A percentile compares a stretch with the other conserved stretches of the same genome.
Evolutionary conservation across 108 stramenopile genomes (phyloP).

Genomic region (Fragilaria radians): DNA sequence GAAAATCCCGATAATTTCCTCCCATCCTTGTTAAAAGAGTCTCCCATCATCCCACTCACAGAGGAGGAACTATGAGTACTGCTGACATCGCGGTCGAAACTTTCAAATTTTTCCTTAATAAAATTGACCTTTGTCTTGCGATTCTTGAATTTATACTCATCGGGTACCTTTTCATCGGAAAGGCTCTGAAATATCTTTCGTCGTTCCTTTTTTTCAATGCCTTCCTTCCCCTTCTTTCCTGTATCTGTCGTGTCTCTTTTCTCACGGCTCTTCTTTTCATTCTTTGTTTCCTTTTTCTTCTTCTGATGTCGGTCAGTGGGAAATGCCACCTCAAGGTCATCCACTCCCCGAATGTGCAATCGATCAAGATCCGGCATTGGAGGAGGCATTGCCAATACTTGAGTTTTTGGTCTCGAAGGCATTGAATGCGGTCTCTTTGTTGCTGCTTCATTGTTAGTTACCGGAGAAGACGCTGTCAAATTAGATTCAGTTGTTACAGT

Average conservation of each 20-base stretch:
- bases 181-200: background rate
- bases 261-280: background rate
- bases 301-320: background rate
- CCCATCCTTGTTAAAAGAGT: background rate
- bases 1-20: background rate
- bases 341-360: no score
- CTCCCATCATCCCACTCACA: background rate
- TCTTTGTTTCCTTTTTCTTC: background rate
- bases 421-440: no score
- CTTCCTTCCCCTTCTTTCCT: no score
- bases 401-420: no score
- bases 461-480: no score
- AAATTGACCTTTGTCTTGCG: background rate
- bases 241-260: no score
- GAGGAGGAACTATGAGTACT: background rate
- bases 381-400: no score
- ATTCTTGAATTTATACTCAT: background rate
- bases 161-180: background rate
- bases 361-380: no score
- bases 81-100: background rate
- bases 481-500: no score
- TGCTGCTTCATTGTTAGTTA: no score
- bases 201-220: background rate
- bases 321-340: background rate
- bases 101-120: background rate